Evolutionary conservation across 2,329 filamentous ascomycete genomes (phyloP), one percentile per base, ranked within the genome.

Genomic region (Cercospora zeae-maydis): DNA sequence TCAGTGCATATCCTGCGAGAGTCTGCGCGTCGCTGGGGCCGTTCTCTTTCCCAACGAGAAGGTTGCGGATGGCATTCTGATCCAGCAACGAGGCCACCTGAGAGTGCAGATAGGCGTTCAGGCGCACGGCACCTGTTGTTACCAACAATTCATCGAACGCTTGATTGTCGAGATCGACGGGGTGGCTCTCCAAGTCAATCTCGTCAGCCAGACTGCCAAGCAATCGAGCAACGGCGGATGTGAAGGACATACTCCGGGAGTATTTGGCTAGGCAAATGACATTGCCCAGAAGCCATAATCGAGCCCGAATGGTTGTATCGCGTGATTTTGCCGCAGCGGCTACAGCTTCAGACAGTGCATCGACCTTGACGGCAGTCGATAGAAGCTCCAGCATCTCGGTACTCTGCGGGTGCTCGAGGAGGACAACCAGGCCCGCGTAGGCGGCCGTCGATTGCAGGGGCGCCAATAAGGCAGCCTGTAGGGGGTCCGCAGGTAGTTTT

Each of bases 1-100:
- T 93, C 39, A 98, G 81, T 2, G 92, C 91, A 73, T 96, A 98
- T 30, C 89, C 91, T 11, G 93, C 92, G 39, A 96, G 80, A 11
- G 91, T 79, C 68, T 88, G 89, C 1, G 90, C 88, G 72, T 90
- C 85, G 72, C 67, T 77, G 65, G 69, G 72, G 5, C 73, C 72
- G 45, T 49, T 57, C 4, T 52, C n/a, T 21, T 68, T 60, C 24
- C 68, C 66, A 6, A 66, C 66, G 1, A 75, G 64, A 8, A 75
- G 65, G 55, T 75, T 74, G 0, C 88, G 85, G 59, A 96, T 90
- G 39, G 89, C 90, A 47, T 87, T 83, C 73, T 91, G 86, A 65
- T 92, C 88, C 33, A 96, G 86, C 7, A 96, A 78, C 9, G 88
- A 89, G 14, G 84, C 76, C 1, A 96, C 78, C 69, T 92, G 86